Evolutionary conservation across 768 basidiomycete genomes (phyloP).

Genomic region (Amanita jacksonii): DNA sequence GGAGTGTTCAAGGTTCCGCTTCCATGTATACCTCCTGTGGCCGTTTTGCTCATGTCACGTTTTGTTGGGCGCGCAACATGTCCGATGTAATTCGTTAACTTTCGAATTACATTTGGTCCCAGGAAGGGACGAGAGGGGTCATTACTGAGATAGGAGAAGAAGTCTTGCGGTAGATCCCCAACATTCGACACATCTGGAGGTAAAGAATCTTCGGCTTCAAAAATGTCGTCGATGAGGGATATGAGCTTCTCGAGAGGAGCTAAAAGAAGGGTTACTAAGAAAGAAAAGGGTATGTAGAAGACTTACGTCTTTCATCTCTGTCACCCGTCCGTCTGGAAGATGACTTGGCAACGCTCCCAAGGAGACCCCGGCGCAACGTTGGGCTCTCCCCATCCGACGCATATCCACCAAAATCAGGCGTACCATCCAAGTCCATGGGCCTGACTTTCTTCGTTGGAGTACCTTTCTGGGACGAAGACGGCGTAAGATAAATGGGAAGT

Average conservation of each 20-base stretch:
- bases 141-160: conserved; percentile 51
- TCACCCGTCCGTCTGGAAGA: conserved; percentile 56
- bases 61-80: conserved; percentile 61
- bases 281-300: not conserved
- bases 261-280: conserved; percentile 16
- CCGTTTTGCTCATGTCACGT: conserved; percentile 23
- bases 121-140: conserved; percentile 56
- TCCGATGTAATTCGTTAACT: conserved; percentile 59
- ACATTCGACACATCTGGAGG: conserved; percentile 38
- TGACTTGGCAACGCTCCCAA: conserved; percentile 33
- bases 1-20: conserved; percentile 35
- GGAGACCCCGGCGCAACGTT: conserved; percentile 19
- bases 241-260: conserved; percentile 70
- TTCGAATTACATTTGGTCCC: conserved; percentile 46
- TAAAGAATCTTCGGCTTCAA: conserved; percentile 69
- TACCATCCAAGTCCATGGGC: conserved; percentile 24
- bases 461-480: conserved; percentile 27
- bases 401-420: conserved; percentile 46
- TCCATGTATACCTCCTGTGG: conserved; percentile 30
- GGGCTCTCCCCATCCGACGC: conserved; percentile 41
- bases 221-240: conserved; percentile 73
- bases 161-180: conserved; percentile 57
- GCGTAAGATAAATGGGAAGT: conserved; percentile 28
- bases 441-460: conserved; percentile 14
- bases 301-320: conserved; percentile 64